These are phyloP conservation scores for Astrothelium macrocarpum DNA, from an alignment of 495 filamentous ascomycete species.

Conservation along the genomic window DNA sequence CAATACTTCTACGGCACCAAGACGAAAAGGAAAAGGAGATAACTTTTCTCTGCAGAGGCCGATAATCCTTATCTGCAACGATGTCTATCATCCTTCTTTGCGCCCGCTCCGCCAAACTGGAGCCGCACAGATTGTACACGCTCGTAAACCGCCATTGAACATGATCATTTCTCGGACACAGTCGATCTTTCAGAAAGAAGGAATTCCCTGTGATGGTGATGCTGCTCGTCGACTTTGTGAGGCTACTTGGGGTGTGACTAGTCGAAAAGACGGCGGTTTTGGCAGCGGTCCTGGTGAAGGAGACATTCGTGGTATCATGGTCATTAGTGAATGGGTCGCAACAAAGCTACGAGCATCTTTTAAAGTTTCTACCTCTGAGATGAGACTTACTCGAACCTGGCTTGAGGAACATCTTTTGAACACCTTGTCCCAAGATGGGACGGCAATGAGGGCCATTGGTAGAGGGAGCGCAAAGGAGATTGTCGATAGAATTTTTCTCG, in stretches of 20 bases:
- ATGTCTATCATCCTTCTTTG: slow-evolving; percentile 88
- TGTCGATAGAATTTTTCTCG: slow-evolving; percentile 73
- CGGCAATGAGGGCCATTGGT: slow-evolving; percentile 65
- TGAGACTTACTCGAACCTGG: slow-evolving; percentile 65
- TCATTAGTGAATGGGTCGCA: slow-evolving; percentile 91
- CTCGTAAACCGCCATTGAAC: slow-evolving; percentile 78
- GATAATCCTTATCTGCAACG: slow-evolving; percentile 90
- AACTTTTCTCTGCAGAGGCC: slow-evolving; percentile 78
- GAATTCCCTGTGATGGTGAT: slow-evolving; percentile 74
- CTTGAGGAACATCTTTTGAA: slow-evolving; percentile 68
- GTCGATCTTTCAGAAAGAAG: slow-evolving; percentile 73
- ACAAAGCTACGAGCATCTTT: slow-evolving; percentile 56
- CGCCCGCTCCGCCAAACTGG: slow-evolving; percentile 70
- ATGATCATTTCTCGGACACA: slow-evolving; percentile 77
- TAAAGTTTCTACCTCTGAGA: slow-evolving; percentile 22
- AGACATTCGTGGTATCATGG: slow-evolving; percentile 85
- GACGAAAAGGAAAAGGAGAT: slow-evolving; percentile 58
- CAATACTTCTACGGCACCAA: slow-evolving; percentile 27
- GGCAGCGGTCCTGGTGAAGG: slow-evolving; percentile 60
- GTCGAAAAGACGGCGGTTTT: slow-evolving; percentile 47
- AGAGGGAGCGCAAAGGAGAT: slow-evolving; percentile 73
- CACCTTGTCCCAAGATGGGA: slow-evolving; percentile 61
- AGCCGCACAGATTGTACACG: slow-evolving; percentile 82
- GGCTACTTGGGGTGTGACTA: slow-evolving; percentile 78
- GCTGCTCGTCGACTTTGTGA: slow-evolving; percentile 85